These are phyloP conservation scores for Elsinoe batatas DNA, from an alignment of 2,329 filamentous ascomycete species.

Conservation along the genomic window DNA sequence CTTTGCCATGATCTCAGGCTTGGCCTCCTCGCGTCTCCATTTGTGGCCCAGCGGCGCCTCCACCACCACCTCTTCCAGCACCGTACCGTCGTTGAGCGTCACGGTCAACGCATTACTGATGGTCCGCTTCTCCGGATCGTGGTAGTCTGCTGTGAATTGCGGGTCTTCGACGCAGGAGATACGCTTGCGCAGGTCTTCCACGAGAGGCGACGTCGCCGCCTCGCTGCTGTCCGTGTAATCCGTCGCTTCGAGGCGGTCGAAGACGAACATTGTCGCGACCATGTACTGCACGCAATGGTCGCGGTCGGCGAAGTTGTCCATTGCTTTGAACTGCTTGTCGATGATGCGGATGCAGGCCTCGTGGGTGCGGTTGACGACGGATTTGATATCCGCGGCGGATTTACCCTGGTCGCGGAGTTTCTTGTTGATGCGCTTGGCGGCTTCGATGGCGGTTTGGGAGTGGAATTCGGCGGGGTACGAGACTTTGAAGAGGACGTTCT, in stretches of 20 bases:
- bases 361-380: slow-evolving; percentile 88
- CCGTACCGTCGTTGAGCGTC: slow-evolving; percentile 85
- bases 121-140: slow-evolving; percentile 83
- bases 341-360: slow-evolving; percentile 98
- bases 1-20: slow-evolving; percentile 92
- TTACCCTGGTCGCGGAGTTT: slow-evolving; percentile 78
- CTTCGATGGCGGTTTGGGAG: slow-evolving; percentile 96
- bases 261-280: slow-evolving; percentile 91
- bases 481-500: slow-evolving; percentile 99
- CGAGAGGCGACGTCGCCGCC: slow-evolving; percentile 77
- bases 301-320: slow-evolving; percentile 99
- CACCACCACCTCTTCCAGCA: slow-evolving; percentile 80
- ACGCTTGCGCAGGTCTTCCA: slow-evolving; percentile 84
- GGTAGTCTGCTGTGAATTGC: slow-evolving; percentile 90
- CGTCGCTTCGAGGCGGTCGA: slow-evolving; percentile 81
- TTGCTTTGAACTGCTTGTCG: slow-evolving; percentile 99
- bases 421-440: slow-evolving; percentile 77
- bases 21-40: slow-evolving; percentile 85
- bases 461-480: slow-evolving; percentile 86
- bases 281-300: slow-evolving; percentile 99
- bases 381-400: slow-evolving; percentile 86
- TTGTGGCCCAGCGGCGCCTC: slow-evolving; percentile 93
- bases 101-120: slow-evolving; percentile 97
- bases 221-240: slow-evolving; percentile 92
- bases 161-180: slow-evolving; percentile 96